These are phyloP conservation scores for Nakaseomyces delphensis DNA, from an alignment of 1,139 yeast genomes.

Conservation along the genomic window DNA sequence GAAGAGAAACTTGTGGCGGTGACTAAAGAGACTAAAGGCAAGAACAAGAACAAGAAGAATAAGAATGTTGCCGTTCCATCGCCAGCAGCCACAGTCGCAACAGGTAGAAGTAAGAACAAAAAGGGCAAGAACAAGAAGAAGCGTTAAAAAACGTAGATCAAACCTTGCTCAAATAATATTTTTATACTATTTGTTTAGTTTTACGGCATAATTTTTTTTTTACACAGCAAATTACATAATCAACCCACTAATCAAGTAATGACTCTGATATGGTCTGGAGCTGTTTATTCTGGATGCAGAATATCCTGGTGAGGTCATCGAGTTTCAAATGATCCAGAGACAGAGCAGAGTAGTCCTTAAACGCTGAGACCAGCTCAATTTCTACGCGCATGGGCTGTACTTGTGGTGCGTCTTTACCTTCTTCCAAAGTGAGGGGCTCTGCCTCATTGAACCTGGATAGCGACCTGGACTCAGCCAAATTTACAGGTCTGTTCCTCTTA, in stretches of 20 bases:
- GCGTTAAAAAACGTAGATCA: slow-evolving; percentile 11
- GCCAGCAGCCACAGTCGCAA: neutral
- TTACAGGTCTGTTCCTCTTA: slow-evolving; percentile 5
- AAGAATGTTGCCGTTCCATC: slow-evolving; percentile 10
- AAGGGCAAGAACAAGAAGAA: slow-evolving; percentile 21
- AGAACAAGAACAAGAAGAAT: slow-evolving; percentile 14
- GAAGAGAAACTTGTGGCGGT: slow-evolving; percentile 17
- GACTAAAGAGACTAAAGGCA: slow-evolving; percentile 6
- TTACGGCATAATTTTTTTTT: too few species aligned
- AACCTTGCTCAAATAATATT: neutral
- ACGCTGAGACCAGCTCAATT: slow-evolving; percentile 6
- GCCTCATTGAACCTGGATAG: slow-evolving; percentile 4
- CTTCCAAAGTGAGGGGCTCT: neutral
- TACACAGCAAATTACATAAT: neutral
- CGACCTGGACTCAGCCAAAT: neutral
- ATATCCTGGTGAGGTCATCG: slow-evolving; percentile 2
- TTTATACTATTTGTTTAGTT: too few species aligned
- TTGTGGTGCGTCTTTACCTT: neutral
- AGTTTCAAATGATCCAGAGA: slow-evolving; percentile 1
- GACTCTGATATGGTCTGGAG: slow-evolving; percentile 1
- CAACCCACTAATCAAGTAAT: neutral
- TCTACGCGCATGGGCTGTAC: slow-evolving; percentile 2
- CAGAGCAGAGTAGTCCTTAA: slow-evolving; percentile 1
- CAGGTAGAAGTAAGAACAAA: slow-evolving; percentile 15
- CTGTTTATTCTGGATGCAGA: slow-evolving; percentile 2